Conservation (phyloP, 2,329 filamentous ascomycete genomes). For the Teratosphaeria gauchensis region DNA sequence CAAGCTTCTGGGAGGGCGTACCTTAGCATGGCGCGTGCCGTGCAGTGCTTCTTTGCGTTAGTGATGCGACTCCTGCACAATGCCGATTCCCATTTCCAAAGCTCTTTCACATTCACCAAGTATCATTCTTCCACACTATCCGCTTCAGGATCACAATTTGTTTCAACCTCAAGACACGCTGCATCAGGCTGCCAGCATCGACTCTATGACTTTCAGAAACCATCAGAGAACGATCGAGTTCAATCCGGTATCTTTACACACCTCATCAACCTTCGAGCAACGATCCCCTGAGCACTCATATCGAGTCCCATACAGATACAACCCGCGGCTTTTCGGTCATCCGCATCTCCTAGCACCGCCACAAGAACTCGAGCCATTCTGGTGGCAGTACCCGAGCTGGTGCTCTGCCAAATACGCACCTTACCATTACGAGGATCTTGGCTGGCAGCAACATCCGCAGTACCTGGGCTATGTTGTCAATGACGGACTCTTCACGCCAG, state of each 20-base stretch:
- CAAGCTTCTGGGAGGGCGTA: not conserved
- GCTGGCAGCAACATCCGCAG: not conserved
- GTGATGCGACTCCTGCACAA: not conserved
- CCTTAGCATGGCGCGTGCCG: not conserved
- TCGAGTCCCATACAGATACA: not conserved
- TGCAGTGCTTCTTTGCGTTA: not conserved
- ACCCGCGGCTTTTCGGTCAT: not conserved
- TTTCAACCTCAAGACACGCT: not conserved
- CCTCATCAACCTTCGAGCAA: not conserved
- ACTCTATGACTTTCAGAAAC: not conserved
- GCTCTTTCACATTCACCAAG: not conserved
- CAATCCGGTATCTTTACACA: no score
- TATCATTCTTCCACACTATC: not conserved
- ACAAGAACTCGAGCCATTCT: not conserved
- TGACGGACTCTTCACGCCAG: not conserved
- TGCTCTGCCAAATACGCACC: not conserved
- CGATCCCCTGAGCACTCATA: not conserved
- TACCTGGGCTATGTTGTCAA: not conserved
- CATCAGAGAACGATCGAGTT: not conserved
- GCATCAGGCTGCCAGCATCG: not conserved
- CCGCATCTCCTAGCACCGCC: not conserved
- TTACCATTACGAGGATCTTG: not conserved
- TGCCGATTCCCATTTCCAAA: not conserved
- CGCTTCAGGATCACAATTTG: not conserved
- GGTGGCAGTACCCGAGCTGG: not conserved